These are phyloP conservation scores for Boletus barrowsii DNA, from an alignment of 768 basidiomycete genomes.

Conservation along the genomic window DNA sequence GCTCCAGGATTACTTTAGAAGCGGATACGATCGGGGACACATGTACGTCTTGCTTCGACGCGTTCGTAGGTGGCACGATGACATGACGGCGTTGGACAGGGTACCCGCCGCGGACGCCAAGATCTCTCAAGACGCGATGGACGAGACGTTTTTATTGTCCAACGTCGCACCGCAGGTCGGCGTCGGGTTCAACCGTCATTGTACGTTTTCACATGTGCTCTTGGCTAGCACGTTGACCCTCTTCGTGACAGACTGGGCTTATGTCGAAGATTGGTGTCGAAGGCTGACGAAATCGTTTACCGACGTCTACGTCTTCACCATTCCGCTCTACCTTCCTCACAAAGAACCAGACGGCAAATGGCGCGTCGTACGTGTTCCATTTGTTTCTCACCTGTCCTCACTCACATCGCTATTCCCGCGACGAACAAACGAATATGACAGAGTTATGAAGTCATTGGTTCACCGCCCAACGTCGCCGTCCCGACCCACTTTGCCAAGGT, in stretches of 20 bases:
- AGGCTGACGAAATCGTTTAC: constrained; percentile 81
- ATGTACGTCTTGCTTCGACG: constrained; percentile 57
- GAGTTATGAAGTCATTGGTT: constrained; percentile 94
- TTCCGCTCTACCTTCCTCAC: constrained; percentile 93
- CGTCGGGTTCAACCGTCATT: constrained; percentile 95
- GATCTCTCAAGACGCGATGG: constrained; percentile 86
- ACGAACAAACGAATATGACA: constrained; percentile 27
- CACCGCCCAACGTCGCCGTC: constrained; percentile 84
- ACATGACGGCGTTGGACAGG: constrained; percentile 40
- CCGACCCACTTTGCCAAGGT: constrained; percentile 99
- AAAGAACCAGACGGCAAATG: constrained; percentile 88
- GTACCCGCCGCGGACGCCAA: constrained; percentile 98
- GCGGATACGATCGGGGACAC: constrained; percentile 95
- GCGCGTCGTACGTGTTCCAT: constrained; percentile 70
- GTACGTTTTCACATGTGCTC: constrained; percentile 38
- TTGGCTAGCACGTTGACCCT: neutral
- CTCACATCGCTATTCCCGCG: neutral
- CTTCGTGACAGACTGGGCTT: constrained; percentile 79
- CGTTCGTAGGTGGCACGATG: neutral
- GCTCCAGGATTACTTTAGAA: constrained; percentile 85
- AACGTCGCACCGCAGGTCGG: constrained; percentile 99
- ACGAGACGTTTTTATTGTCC: constrained; percentile 91
- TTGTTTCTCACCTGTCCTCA: neutral
- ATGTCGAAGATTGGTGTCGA: constrained; percentile 94
- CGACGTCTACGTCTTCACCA: constrained; percentile 96